Percentiles rank a stretch among this genome's conserved stretches.
Evolutionary conservation across 352 stramenopile species (phyloP).

Genomic region (Sclerospora graminicola): DNA sequence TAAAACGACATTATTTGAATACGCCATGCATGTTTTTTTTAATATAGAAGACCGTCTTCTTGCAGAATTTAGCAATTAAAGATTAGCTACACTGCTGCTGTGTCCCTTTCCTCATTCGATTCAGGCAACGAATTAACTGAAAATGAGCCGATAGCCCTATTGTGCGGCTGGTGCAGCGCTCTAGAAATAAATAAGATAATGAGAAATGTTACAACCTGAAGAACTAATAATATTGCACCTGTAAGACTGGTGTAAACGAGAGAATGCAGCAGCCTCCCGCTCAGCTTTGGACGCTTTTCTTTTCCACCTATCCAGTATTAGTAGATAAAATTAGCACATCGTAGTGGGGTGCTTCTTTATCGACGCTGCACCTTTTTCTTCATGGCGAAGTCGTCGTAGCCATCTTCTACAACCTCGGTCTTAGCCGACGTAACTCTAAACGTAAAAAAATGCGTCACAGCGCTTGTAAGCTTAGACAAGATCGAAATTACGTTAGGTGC

Average conservation of each 20-base stretch:
- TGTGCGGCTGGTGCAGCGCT: constrained; percentile 34
- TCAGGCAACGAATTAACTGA: background rate
- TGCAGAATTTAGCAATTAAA: background rate
- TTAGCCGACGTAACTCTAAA: constrained; percentile 54
- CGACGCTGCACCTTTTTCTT: constrained; percentile 55
- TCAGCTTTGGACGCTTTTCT: constrained; percentile 65
- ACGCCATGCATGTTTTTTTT: no score
- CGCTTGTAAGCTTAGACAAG: no score
- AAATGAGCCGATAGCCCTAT: constrained; percentile 9
- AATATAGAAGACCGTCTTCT: constrained; percentile 14
- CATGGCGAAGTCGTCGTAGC: constrained; percentile 82
- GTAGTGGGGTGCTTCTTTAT: background rate
- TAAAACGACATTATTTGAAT: no score
- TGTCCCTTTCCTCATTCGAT: constrained; percentile 3
- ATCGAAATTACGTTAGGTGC: background rate
- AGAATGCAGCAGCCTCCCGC: constrained; percentile 68
- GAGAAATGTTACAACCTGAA: background rate
- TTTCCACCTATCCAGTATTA: constrained; percentile 21
- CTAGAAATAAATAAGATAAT: constrained; percentile 15
- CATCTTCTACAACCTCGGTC: constrained; percentile 72
- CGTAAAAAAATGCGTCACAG: constrained; percentile 3
- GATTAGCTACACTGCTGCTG: background rate
- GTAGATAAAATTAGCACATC: background rate
- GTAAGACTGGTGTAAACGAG: constrained; percentile 73
- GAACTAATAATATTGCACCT: constrained; percentile 19